A percentile compares a stretch with the other conserved stretches of the same genome.
Conservation (phyloP, 202 grass and related monocot species). For the Panicum virgatum region DNA sequence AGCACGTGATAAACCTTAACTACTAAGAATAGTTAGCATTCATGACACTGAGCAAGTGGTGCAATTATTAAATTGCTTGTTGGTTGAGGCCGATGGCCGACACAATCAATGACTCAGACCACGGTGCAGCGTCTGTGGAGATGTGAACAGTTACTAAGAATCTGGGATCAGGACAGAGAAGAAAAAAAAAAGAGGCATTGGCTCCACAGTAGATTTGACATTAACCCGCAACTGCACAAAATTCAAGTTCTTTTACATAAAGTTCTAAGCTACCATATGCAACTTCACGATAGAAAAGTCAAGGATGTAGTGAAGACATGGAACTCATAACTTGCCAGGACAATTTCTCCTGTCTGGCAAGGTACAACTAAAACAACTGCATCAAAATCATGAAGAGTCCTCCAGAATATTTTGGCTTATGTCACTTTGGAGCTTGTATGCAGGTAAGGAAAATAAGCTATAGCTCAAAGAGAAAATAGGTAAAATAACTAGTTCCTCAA, state of each 20-base stretch:
- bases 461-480: not conserved
- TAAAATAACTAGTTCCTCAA: not conserved
- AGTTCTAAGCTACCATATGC: conserved; percentile 12
- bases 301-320: not conserved
- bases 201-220: not conserved
- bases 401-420: not conserved
- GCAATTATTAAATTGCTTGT: not conserved
- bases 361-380: not conserved
- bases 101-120: not conserved
- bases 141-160: conserved; percentile 12
- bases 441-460: not conserved
- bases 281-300: not conserved
- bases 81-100: not conserved
- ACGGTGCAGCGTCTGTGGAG: not conserved
- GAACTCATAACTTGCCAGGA: not conserved
- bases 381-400: not conserved
- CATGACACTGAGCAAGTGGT: not conserved
- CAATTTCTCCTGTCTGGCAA: not conserved
- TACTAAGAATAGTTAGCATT: not conserved
- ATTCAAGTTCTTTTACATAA: not conserved
- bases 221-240: not conserved
- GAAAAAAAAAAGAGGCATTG: not conserved
- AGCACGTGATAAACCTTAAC: conserved; percentile 2
- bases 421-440: not conserved
- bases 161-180: not conserved